Evolutionary conservation across 345 rosid species (phyloP).

Genomic region (Camelina hispida): DNA sequence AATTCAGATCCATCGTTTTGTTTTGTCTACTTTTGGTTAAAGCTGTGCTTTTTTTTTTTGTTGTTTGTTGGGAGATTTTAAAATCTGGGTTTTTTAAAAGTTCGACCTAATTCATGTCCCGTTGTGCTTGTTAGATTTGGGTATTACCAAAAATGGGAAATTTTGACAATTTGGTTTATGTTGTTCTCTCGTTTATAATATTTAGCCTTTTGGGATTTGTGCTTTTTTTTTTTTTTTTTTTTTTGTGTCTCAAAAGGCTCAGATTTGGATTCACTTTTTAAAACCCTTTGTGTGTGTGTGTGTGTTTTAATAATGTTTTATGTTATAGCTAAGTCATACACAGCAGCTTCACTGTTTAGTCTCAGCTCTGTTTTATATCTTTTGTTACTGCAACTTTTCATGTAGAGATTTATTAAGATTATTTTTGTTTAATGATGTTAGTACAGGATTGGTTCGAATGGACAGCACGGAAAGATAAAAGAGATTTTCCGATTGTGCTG

Average conservation of each 20-base stretch:
- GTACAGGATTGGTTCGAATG: constrained; percentile 28
- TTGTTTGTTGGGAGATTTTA: constrained; percentile 7
- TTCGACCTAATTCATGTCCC: constrained; percentile 8
- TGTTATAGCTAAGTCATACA: not conserved
- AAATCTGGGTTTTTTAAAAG: not conserved
- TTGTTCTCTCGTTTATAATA: constrained; percentile 25
- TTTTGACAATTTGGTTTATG: constrained; percentile 19
- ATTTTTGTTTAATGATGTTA: constrained; percentile 10
- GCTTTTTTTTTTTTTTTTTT: not conserved
- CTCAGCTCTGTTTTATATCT: constrained; percentile 8
- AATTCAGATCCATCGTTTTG: constrained; percentile 33
- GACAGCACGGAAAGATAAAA: constrained; percentile 43
- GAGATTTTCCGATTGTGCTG: constrained; percentile 33
- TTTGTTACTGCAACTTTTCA: not conserved
- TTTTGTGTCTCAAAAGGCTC: not conserved
- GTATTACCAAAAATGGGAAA: constrained; percentile 18
- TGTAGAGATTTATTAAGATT: constrained; percentile 4
- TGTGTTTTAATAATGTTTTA: not conserved
- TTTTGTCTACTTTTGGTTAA: not conserved
- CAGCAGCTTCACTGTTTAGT: constrained; percentile 18
- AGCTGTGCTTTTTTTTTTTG: not conserved
- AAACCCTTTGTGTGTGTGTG: not conserved
- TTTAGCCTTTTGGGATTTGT: constrained; percentile 24
- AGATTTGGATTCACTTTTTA: constrained; percentile 38
- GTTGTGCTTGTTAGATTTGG: not conserved